phyloP scores from a whole-genome alignment of 2,329 filamentous ascomycete species.

The Hortaea werneckii region DNA sequence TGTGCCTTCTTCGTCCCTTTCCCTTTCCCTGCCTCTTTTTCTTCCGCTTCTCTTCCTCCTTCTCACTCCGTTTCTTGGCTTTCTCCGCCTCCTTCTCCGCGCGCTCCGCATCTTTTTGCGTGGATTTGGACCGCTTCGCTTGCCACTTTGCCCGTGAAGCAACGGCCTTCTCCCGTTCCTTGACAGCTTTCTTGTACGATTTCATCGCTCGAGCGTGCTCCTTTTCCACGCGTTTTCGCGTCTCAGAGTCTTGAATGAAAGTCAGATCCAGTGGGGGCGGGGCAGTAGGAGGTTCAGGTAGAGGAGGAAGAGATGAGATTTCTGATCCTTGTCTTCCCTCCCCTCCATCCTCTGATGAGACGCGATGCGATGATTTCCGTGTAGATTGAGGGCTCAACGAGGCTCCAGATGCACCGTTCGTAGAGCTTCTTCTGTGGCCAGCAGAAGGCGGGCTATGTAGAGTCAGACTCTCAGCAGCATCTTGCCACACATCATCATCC shows the following conservation, averaged over 20 bases:
- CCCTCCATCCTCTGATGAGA: too few species aligned
- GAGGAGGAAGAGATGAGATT: constrained; percentile 30
- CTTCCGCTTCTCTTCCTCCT: constrained; percentile 4
- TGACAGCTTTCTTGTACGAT: constrained; percentile 55
- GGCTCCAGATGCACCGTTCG: not conserved
- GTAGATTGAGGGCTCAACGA: not conserved
- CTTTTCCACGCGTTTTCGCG: constrained; percentile 58
- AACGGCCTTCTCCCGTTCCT: constrained; percentile 55
- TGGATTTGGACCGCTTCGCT: constrained; percentile 29
- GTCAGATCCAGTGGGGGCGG: constrained; percentile 45
- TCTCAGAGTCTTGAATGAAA: constrained; percentile 52
- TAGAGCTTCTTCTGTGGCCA: not conserved
- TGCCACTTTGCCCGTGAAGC: constrained; percentile 52
- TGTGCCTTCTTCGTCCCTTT: constrained; percentile 9
- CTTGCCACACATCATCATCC: constrained; percentile 6
- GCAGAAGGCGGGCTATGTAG: constrained; percentile 1
- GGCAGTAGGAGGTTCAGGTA: constrained; percentile 44
- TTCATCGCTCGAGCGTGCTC: constrained; percentile 55
- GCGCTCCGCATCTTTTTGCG: constrained; percentile 21
- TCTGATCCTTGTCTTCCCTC: not conserved
- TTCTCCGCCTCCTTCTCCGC: constrained; percentile 27
- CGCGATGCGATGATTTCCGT: not conserved
- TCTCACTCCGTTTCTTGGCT: constrained; percentile 16
- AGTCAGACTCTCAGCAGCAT: constrained; percentile 13
- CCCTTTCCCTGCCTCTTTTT: constrained; percentile 2